phyloP scores from a whole-genome alignment of 495 filamentous ascomycete genomes.

The Penicillium taxi region DNA sequence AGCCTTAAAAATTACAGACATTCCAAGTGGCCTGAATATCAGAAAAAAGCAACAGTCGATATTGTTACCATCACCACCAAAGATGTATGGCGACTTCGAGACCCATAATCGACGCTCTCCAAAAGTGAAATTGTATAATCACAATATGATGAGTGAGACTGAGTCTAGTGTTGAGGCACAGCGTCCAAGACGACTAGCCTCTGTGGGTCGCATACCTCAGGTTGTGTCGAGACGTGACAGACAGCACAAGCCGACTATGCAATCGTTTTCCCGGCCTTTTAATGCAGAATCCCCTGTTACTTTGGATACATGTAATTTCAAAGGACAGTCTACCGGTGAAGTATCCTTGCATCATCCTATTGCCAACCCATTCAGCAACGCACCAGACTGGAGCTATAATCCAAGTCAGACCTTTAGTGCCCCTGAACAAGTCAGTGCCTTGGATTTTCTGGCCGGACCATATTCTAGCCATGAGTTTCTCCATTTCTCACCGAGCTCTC shows the following conservation, averaged over 20 bases:
- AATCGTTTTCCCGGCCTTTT: constrained; percentile 83
- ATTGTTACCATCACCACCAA: constrained; percentile 48
- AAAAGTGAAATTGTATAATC: constrained; percentile 33
- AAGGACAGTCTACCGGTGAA: too few relatives aligned
- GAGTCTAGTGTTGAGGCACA: constrained; percentile 19
- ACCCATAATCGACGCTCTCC: constrained; percentile 33
- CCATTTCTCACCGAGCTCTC: constrained; percentile 62
- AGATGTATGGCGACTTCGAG: constrained; percentile 37
- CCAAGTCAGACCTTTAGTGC: constrained; percentile 34
- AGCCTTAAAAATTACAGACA: constrained; percentile 14
- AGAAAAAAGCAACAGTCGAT: constrained; percentile 42
- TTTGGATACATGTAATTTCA: too few relatives aligned
- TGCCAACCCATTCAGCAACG: constrained; percentile 14
- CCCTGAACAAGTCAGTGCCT: constrained; percentile 24
- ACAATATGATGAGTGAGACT: constrained; percentile 13
- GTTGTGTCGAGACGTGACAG: constrained; percentile 67
- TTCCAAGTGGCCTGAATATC: constrained; percentile 27
- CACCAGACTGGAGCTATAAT: constrained; percentile 16
- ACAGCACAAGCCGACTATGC: constrained; percentile 59
- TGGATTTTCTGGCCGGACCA: constrained; percentile 34
- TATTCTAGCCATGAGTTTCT: constrained; percentile 53
- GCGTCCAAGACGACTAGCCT: constrained; percentile 50
- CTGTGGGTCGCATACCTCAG: constrained; percentile 84
- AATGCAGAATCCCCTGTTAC: constrained; percentile 35
- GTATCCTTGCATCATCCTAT: too few relatives aligned